Evolutionary conservation across 2,329 filamentous ascomycete species (phyloP).

Genomic region (Aspergillus ustus): DNA sequence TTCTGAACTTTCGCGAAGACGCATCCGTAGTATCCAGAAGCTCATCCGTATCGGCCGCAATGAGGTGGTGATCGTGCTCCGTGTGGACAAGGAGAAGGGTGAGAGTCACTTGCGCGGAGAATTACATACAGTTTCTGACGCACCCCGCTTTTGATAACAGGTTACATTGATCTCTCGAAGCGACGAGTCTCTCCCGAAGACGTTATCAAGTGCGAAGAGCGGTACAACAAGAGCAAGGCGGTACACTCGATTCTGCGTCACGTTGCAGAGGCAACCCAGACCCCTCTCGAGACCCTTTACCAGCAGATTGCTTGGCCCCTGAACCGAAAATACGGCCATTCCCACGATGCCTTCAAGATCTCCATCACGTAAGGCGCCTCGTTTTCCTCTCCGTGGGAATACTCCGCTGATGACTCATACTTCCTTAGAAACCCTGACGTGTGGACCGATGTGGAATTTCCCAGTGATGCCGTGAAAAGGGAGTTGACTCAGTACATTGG

Average conservation of each 20-base stretch:
- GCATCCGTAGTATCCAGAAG: slow-evolving; percentile 98
- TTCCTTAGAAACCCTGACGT: slow-evolving; percentile 80
- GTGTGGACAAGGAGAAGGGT: slow-evolving; percentile 99
- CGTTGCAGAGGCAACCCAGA: slow-evolving; percentile 94
- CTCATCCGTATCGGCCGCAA: slow-evolving; percentile 97
- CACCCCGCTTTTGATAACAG: slow-evolving; percentile 42
- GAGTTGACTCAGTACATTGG: slow-evolving; percentile 94
- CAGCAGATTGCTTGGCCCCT: slow-evolving; percentile 95
- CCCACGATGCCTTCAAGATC: slow-evolving; percentile 97
- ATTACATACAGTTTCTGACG: slow-evolving; percentile 25
- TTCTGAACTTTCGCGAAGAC: slow-evolving; percentile 94
- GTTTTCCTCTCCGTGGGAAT: background rate
- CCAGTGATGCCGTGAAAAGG: slow-evolving; percentile 80
- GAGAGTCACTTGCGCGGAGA: slow-evolving; percentile 33
- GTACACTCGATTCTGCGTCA: slow-evolving; percentile 99
- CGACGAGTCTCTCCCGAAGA: slow-evolving; percentile 97
- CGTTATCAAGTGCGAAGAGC: slow-evolving; percentile 97
- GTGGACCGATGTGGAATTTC: slow-evolving; percentile 91
- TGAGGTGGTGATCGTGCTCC: slow-evolving; percentile 96
- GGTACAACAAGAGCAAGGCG: slow-evolving; percentile 99
- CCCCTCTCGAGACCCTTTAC: slow-evolving; percentile 93
- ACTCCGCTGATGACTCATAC: slow-evolving; percentile 16
- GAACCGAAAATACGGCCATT: slow-evolving; percentile 96
- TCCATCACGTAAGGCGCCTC: slow-evolving; percentile 80
- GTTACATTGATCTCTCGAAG: slow-evolving; percentile 98